A percentile compares a stretch with the other conserved stretches of the same genome.
These are phyloP conservation scores for Samsoniella hepiali DNA, from an alignment of 2,329 filamentous ascomycete species.

Conservation along the genomic window DNA sequence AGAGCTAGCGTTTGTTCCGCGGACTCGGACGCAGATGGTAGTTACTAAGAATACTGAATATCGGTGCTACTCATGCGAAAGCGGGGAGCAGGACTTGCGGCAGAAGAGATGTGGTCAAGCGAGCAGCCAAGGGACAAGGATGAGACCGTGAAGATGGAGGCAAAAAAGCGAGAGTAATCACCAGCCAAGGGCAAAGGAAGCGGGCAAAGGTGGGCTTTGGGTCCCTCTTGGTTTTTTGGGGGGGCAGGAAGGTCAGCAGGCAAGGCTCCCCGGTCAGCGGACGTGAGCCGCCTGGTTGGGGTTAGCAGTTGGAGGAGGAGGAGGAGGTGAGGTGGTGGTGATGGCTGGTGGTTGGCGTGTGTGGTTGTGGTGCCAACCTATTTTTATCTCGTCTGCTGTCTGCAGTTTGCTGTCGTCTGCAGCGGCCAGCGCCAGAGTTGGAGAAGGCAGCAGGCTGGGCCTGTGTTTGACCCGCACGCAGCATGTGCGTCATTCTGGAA, in stretches of 20 bases:
- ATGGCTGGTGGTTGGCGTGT: not conserved
- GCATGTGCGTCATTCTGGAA: constrained; percentile 1
- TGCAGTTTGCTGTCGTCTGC: not conserved
- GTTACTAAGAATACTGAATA: no score
- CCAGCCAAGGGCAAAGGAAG: not conserved
- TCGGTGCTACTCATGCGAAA: no score
- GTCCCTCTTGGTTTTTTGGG: not conserved
- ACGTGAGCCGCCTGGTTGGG: constrained; percentile 3
- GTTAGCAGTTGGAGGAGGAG: not conserved
- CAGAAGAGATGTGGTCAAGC: not conserved
- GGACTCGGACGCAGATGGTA: no score
- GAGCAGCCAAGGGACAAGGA: not conserved
- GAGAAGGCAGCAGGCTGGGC: not conserved
- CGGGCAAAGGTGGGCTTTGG: not conserved
- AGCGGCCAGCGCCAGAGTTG: not conserved
- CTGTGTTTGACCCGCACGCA: not conserved
- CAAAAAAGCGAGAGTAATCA: not conserved
- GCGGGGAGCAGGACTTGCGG: not conserved
- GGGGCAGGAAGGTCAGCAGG: not conserved
- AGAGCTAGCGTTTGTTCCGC: no score
- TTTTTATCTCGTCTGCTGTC: constrained; percentile 9
- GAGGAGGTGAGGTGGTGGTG: not conserved
- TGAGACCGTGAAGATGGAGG: not conserved
- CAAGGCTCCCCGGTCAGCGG: not conserved
- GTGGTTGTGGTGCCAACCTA: not conserved